Evolutionary conservation across 192 early-diverging fungal genomes (phyloP).

Genomic region (Chytriomyces hyalinus): DNA sequence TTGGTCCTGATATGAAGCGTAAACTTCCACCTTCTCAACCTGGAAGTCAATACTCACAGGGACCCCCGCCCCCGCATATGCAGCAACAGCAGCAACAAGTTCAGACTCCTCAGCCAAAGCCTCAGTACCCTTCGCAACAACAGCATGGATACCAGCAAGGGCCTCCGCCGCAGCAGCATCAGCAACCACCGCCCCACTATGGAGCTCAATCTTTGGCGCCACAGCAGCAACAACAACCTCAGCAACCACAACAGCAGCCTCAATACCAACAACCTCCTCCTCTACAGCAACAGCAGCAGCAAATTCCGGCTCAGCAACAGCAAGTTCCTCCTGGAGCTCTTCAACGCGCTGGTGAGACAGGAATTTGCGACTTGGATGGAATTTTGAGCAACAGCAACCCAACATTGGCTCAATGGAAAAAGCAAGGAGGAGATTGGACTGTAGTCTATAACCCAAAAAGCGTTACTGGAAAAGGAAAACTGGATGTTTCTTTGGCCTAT

Average conservation of each 20-base stretch:
- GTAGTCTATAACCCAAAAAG: conserved; percentile 65
- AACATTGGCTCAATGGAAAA: conserved; percentile 61
- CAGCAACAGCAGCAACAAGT: conserved; percentile 27
- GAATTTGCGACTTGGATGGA: conserved; percentile 77
- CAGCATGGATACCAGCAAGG: conserved; percentile 46
- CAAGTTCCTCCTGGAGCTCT: neutral
- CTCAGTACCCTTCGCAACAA: conserved; percentile 37
- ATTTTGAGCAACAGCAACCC: conserved; percentile 68
- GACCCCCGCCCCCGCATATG: conserved; percentile 14
- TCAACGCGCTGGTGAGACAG: conserved; percentile 33
- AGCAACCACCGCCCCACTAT: conserved; percentile 42
- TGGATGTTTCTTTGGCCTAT: conserved; percentile 50
- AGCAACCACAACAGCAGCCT: neutral
- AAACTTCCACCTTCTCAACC: conserved; percentile 26
- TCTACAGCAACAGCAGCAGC: neutral
- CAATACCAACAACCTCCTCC: neutral
- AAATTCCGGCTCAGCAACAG: conserved; percentile 19
- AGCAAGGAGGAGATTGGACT: conserved; percentile 87
- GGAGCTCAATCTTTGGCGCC: neutral
- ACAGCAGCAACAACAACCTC: conserved; percentile 19
- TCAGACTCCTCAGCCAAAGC: conserved; percentile 17
- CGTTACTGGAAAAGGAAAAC: conserved; percentile 24
- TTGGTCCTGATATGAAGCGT: conserved; percentile 19
- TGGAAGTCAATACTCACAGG: conserved; percentile 10
- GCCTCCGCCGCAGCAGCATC: conserved; percentile 23